phyloP scores from a whole-genome alignment of 805 yeast genomes.

The Kuraishia ogatae region DNA sequence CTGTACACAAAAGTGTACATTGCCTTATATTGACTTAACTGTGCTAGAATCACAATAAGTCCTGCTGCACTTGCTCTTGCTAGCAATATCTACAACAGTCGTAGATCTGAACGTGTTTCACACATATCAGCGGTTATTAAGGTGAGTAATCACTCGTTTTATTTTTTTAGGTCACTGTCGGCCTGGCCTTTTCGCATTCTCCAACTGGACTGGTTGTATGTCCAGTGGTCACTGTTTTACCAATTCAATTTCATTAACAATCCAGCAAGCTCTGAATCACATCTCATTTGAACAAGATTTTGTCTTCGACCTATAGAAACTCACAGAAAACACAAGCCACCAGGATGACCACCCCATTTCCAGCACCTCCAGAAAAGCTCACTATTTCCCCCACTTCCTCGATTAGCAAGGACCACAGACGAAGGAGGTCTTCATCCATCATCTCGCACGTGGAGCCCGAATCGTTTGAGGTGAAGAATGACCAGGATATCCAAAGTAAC shows the following conservation, averaged over 20 bases:
- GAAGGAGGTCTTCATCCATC: conserved; percentile 78
- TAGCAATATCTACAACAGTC: not conserved
- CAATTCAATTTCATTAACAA: not conserved
- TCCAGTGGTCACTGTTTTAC: too few species aligned
- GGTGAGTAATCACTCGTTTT: not conserved
- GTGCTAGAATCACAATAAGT: not conserved
- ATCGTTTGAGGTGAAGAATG: conserved; percentile 83
- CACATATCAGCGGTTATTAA: not conserved
- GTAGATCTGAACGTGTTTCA: not conserved
- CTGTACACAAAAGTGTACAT: not conserved
- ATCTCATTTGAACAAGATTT: too few species aligned
- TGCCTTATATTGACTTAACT: not conserved
- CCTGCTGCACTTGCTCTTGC: not conserved
- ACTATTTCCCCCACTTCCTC: conserved; percentile 25
- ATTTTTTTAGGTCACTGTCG: not conserved
- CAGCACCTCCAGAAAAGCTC: conserved; percentile 23
- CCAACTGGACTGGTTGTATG: too few species aligned
- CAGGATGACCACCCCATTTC: conserved; percentile 22
- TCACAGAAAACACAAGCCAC: conserved; percentile 1
- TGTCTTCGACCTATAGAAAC: too few species aligned
- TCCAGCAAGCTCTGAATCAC: not conserved
- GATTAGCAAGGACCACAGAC: conserved; percentile 24
- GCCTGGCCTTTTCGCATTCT: too few species aligned
- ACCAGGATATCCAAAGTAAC: conserved; percentile 82
- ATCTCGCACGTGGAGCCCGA: conserved; percentile 93